Evolutionary conservation across 176 grass and related monocot species (phyloP), one percentile per base, ranked within the genome.

Genomic region (Oryza brachyantha): DNA sequence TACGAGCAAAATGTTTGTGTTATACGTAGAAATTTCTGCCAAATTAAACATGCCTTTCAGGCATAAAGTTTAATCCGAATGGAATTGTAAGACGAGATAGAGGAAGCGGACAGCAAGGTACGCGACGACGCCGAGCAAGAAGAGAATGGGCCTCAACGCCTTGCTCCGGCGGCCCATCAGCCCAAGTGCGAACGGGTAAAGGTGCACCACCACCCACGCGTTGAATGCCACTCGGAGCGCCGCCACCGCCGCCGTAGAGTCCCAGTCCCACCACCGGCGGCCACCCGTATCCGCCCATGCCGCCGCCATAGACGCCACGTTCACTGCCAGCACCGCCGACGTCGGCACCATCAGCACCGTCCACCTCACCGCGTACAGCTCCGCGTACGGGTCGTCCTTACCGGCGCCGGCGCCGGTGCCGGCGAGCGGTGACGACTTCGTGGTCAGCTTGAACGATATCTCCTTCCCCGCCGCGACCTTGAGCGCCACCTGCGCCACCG

Each of bases 361-460:
- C 73, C 73, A 84, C 31, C 65, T 70, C 73, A 84, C 73, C 29
- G 39, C 74, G 74, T 84, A 77, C 10, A 84, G 74, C 29, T 84
- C 82, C 0, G 73, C 54, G 22, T 74, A 82, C 63, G 48, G 68
- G 0, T 60, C 48, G 8, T 68, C 42, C 0, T 5, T 61, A 12
- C 17, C 27, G 7, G 46, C 3, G 24, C 45, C 13, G 24, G 24
- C 0, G 12, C 17, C 19, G 35, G 1, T 4, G 17, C 0, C 11
- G 17, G 1, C 27, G 35, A n/a, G 0, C 7, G 16, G 3, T 4
- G 5, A 8, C 17, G 2, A 54, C 73, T 84, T 84, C 1, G 65
- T 45, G 0, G 82, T 84, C 3, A 77, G 55, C 14, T 50, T 77
- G 82, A 84, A 84, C 3, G 54, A 69, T 21, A 84, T 62, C 29